Base-by-base conservation (phyloP, 805 yeast genomes). In the Priceomyces haplophilus region DNA sequence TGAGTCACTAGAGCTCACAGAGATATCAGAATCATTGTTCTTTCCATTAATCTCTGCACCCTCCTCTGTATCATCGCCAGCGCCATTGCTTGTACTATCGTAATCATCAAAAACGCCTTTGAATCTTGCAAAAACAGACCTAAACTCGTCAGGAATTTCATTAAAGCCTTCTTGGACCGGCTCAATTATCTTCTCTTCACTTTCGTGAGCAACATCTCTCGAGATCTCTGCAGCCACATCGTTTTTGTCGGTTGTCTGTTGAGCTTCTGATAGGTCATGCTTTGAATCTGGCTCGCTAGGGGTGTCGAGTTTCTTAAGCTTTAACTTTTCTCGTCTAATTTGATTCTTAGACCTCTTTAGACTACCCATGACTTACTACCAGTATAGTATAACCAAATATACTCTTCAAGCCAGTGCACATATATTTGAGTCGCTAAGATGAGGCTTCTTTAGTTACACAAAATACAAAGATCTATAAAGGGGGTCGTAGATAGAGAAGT, bases 301-400 rank as follows among this genome's bases (percentile, higher is more conserved):
- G 5, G n/a, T 40, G 38, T 30, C 25, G 32, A 23, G 30, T 33
- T 15, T 27, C 37, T 27, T 27, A n/a, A 24, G 41, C 53, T 72
- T 72, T 13, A 64, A 67, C 41, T 64, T 56, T 44, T 72, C 82
- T 43, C 84, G 59, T 43, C 84, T 59, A 18, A 76, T 52, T 55
- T 77, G 82, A 55, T 79, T 79, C 62, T 78, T 79, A 7, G 77
- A 63, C 46, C 78, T 65, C 47, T 67, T 72, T 15, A 31, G 5
- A 27, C 31, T n/a, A 4, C 15, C 31, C 31, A 27, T 27, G 5
- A 4, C 11, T 6, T n/a, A 11, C n/a, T 10, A 10, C n/a, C 5
- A 11, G n/a, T 27, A 15, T 27, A 27, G n/a, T 10, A 27, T 5
- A 27, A n/a, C 15, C n/a, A 12, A 12, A 27, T 21, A 7, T 6